Evolutionary conservation across 2,329 filamentous ascomycete genomes (phyloP).

Genomic region (Alternaria incomplexa): DNA sequence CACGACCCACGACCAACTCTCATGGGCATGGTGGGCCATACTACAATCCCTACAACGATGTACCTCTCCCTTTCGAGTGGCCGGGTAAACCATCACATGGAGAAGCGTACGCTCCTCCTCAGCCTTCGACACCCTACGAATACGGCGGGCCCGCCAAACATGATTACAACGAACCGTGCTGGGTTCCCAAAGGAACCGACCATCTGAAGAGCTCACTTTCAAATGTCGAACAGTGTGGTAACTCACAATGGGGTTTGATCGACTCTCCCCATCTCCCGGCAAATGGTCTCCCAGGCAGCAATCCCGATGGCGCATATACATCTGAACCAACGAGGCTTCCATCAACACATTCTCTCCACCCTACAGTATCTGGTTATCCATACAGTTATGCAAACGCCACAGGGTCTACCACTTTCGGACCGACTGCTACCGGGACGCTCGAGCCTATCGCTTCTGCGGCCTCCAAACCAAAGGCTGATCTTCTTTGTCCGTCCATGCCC

Average conservation of each 20-base stretch:
- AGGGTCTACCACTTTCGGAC: not conserved
- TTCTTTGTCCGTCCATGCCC: constrained; percentile 34
- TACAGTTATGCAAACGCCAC: constrained; percentile 13
- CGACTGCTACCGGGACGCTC: not conserved
- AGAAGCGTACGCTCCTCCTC: constrained; percentile 21
- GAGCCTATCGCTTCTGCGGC: not conserved
- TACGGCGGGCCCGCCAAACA: constrained; percentile 30
- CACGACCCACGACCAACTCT: constrained; percentile 21
- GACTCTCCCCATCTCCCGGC: constrained; percentile 34
- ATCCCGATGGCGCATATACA: constrained; percentile 6
- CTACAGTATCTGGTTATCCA: constrained; percentile 9
- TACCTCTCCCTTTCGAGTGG: constrained; percentile 32
- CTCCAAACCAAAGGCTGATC: constrained; percentile 14
- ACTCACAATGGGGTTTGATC: constrained; percentile 37
- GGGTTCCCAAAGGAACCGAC: constrained; percentile 29
- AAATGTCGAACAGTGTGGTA: constrained; percentile 33
- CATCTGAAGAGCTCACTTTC: constrained; percentile 28
- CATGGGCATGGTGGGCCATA: constrained; percentile 40
- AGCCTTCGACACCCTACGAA: constrained; percentile 27
- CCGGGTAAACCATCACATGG: constrained; percentile 32
- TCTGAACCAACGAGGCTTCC: not conserved
- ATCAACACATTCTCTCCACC: constrained; percentile 6
- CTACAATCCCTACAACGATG: constrained; percentile 39
- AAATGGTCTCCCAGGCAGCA: constrained; percentile 20
- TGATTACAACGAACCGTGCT: constrained; percentile 32